phyloP scores from a whole-genome alignment of 2,329 filamentous ascomycete species.

The Cordyceps militaris region DNA sequence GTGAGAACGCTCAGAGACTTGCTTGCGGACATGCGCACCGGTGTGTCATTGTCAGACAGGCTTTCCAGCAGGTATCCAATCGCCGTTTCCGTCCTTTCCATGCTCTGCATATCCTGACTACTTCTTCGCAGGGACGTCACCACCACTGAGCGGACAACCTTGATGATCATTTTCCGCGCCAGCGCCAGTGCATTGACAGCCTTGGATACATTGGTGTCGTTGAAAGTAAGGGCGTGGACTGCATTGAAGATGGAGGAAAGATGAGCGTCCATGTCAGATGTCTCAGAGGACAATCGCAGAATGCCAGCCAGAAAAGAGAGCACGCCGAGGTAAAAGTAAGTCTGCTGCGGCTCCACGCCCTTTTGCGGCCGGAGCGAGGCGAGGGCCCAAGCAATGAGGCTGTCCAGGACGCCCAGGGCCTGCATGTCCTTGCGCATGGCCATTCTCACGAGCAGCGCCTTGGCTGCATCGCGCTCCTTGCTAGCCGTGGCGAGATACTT shows the following conservation, averaged over 20 bases:
- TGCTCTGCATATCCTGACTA: constrained; percentile 33
- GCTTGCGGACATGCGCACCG: constrained; percentile 82
- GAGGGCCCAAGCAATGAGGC: constrained; percentile 65
- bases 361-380: constrained; percentile 44
- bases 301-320: constrained; percentile 75
- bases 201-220: constrained; percentile 40
- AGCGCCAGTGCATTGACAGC: constrained; percentile 65
- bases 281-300: constrained; percentile 60
- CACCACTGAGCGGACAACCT: constrained; percentile 70
- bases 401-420: constrained; percentile 59
- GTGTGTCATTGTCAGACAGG: constrained; percentile 81
- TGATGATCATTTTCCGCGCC: constrained; percentile 75
- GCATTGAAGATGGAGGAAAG: constrained; percentile 59
- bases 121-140: constrained; percentile 55
- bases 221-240: constrained; percentile 52
- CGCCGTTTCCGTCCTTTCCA: constrained; percentile 64
- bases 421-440: constrained; percentile 88
- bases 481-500: constrained; percentile 67
- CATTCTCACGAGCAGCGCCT: constrained; percentile 70
- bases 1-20: constrained; percentile 88
- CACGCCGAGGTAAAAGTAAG: constrained; percentile 72
- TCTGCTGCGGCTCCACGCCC: constrained; percentile 35
- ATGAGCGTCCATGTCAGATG: constrained; percentile 64
- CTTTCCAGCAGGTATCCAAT: constrained; percentile 75
- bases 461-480: constrained; percentile 87